Percentiles rank a stretch among this genome's conserved stretches.
phyloP scores from a whole-genome alignment of 371 early-diverging fungal species.

The Lichtheimia corymbifera region DNA sequence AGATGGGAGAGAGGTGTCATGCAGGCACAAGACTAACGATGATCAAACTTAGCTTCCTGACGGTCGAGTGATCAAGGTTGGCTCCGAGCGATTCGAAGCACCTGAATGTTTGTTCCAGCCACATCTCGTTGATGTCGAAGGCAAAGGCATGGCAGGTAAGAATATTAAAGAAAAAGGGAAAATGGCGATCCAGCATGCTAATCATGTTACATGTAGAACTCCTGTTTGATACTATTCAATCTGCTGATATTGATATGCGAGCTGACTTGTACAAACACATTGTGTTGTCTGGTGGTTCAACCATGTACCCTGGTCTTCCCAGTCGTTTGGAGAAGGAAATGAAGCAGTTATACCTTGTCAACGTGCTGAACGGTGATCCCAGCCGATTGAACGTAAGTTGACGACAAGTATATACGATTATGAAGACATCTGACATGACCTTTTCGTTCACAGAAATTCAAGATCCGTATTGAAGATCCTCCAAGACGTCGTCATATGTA shows the following conservation, averaged over 20 bases:
- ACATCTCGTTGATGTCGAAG: slow-evolving; percentile 92
- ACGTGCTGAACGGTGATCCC: slow-evolving; percentile 84
- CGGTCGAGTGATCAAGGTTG: slow-evolving; percentile 97
- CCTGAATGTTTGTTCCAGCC: slow-evolving; percentile 99
- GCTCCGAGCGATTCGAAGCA: slow-evolving; percentile 96
- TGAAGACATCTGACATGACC: background rate
- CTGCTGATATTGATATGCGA: slow-evolving; percentile 92
- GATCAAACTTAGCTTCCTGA: slow-evolving; percentile 78
- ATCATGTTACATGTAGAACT: slow-evolving; percentile 61
- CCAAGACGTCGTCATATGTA: slow-evolving; percentile 95
- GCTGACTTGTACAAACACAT: slow-evolving; percentile 95
- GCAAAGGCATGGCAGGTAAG: slow-evolving; percentile 89
- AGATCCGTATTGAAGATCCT: slow-evolving; percentile 96
- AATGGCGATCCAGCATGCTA: background rate
- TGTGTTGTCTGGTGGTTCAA: slow-evolving; percentile 96
- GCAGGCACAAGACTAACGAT: background rate
- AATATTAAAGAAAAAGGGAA: background rate
- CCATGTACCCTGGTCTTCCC: slow-evolving; percentile 98
- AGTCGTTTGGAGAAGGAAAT: slow-evolving; percentile 96
- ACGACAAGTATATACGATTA: no score
- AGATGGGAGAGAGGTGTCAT: background rate
- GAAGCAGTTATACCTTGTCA: slow-evolving; percentile 91
- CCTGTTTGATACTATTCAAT: slow-evolving; percentile 88
- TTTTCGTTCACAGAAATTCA: slow-evolving; percentile 79
- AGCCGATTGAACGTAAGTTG: slow-evolving; percentile 76